A percentile compares a stretch with the other conserved stretches of the same genome.
Evolutionary conservation across 1,284 basidiomycete species (phyloP).

Genomic region (Sparassis latifolia): DNA sequence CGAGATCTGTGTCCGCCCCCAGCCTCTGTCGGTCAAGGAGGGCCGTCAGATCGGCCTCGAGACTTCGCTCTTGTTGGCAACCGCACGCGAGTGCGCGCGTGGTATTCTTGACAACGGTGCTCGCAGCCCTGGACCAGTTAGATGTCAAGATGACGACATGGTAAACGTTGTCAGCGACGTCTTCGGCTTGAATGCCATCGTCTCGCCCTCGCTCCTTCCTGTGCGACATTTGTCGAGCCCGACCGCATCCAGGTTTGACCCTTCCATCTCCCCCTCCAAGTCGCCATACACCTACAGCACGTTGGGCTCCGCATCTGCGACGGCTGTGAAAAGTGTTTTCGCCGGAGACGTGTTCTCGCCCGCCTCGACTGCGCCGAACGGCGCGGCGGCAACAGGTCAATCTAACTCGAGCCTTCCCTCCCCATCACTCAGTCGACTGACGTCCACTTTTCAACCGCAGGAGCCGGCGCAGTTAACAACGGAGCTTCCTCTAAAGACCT

Average conservation of each 20-base stretch:
- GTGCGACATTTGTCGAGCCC: conserved; percentile 19
- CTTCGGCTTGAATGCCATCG: conserved; percentile 24
- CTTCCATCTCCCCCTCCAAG: conserved; percentile 8
- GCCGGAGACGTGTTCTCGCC: neutral
- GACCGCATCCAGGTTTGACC: neutral
- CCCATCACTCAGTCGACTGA: conserved; percentile 17
- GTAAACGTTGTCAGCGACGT: conserved; percentile 26
- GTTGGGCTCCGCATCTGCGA: neutral
- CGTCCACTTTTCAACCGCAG: conserved; percentile 18
- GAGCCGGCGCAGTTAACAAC: conserved; percentile 7
- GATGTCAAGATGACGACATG: conserved; percentile 32
- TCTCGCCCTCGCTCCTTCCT: conserved; percentile 16
- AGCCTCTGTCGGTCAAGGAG: conserved; percentile 50
- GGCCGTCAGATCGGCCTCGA: conserved; percentile 53
- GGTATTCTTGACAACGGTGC: conserved; percentile 32
- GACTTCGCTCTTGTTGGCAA: conserved; percentile 49
- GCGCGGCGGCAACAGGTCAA: conserved; percentile 15
- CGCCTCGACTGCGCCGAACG: conserved; percentile 1
- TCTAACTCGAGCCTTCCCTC: conserved; percentile 12
- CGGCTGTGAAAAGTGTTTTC: conserved; percentile 1
- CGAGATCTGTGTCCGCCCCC: conserved; percentile 46
- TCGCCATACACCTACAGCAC: neutral
- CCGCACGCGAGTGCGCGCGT: conserved; percentile 49
- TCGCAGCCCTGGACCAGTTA: conserved; percentile 30
- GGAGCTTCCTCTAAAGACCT: conserved; percentile 2